phyloP scores from a whole-genome alignment of 2,329 filamentous ascomycete genomes.

The Colletotrichum destructivum region DNA sequence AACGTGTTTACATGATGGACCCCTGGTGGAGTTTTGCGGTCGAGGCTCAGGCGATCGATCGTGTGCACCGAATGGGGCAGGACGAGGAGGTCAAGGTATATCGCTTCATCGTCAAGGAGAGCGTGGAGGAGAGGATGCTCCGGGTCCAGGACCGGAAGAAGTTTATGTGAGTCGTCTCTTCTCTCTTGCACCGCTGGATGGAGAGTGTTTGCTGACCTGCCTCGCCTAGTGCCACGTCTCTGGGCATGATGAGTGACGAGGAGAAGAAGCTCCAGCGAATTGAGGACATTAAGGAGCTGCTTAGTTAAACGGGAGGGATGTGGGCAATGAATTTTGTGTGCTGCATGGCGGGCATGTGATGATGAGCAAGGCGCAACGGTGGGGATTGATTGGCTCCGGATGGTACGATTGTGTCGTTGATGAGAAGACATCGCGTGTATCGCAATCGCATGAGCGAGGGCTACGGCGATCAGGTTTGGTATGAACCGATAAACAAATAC shows the following conservation, averaged over 20 bases:
- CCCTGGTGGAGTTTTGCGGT: conserved; percentile 99
- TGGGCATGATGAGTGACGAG: conserved; percentile 96
- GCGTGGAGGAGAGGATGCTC: conserved; percentile 96
- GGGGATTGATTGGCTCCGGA: neutral
- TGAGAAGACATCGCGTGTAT: neutral
- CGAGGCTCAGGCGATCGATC: conserved; percentile 97
- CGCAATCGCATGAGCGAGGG: neutral
- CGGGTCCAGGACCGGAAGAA: conserved; percentile 95
- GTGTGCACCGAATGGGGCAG: conserved; percentile 97
- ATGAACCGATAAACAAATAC: neutral
- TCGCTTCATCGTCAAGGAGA: conserved; percentile 89
- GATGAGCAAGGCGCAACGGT: neutral
- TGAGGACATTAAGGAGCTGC: conserved; percentile 92
- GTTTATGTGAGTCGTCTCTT: conserved; percentile 79
- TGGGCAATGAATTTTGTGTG: neutral
- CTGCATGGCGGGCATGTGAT: conserved; percentile 23
- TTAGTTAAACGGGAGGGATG: conserved; percentile 66
- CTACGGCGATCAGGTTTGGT: neutral
- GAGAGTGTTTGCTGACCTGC: conserved; percentile 2
- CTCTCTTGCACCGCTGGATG: neutral
- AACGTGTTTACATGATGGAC: conserved; percentile 98
- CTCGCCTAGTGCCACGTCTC: conserved; percentile 81
- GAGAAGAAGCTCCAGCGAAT: conserved; percentile 92
- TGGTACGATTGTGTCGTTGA: neutral
- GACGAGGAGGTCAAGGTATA: conserved; percentile 87